Conservation (phyloP, 2,329 filamentous ascomycete species). For the Trichophyton verrucosum region DNA sequence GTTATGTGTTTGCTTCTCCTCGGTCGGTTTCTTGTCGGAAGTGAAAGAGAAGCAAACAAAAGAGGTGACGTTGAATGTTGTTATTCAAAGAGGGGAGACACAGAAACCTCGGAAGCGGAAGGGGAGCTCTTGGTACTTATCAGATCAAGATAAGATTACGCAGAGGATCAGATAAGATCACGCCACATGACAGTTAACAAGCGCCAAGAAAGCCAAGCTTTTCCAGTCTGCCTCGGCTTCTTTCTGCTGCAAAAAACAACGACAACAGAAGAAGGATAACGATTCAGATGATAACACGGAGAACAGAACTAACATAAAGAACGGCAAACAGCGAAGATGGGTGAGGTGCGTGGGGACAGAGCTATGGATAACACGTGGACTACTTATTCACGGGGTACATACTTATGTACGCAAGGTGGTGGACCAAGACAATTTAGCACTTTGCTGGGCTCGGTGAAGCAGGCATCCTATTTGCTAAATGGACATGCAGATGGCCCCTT, state of each 20-base stretch:
- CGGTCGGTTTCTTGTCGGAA: neutral
- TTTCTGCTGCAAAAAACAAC: neutral
- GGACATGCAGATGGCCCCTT: neutral
- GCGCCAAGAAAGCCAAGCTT: neutral
- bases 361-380: neutral
- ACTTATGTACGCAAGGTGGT: neutral
- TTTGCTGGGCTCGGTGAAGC: neutral
- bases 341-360: neutral
- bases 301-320: no score
- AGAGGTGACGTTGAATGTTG: neutral
- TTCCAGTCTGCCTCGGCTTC: neutral
- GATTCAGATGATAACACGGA: no score
- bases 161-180: slow-evolving; percentile 2
- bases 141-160: neutral
- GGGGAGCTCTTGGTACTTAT: neutral
- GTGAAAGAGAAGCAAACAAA: neutral
- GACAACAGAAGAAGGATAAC: no score
- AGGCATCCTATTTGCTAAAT: neutral
- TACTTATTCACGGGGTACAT: neutral
- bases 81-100: neutral
- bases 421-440: neutral
- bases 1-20: neutral
- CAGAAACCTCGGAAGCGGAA: neutral
- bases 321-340: no score
- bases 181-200: neutral